These are phyloP conservation scores for Wilcoxina mikolae DNA, from an alignment of 495 filamentous ascomycete genomes.

Conservation along the genomic window DNA sequence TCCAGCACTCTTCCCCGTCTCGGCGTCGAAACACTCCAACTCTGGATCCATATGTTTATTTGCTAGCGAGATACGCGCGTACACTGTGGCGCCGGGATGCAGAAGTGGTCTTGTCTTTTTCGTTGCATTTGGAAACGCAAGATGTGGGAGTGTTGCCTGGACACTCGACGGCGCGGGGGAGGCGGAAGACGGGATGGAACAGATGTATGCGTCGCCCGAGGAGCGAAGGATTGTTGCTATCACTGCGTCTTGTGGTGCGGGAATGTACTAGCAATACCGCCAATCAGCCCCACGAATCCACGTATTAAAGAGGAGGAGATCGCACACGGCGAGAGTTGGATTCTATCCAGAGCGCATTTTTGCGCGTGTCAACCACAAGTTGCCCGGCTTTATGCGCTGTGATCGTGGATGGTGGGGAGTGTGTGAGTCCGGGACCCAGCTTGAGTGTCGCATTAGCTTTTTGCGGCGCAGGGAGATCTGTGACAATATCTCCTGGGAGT, in stretches of 20 bases:
- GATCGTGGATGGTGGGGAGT: constrained; percentile 54
- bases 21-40: constrained; percentile 69
- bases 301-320: constrained; percentile 1
- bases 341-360: constrained; percentile 70
- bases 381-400: constrained; percentile 65
- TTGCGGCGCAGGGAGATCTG: constrained; percentile 46
- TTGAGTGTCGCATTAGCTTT: constrained; percentile 54
- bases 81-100: constrained; percentile 58
- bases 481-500: constrained; percentile 66
- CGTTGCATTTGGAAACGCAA: constrained; percentile 79
- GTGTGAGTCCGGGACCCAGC: constrained; percentile 70
- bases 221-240: constrained; percentile 70
- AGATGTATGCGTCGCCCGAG: constrained; percentile 60
- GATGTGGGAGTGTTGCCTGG: constrained; percentile 61
- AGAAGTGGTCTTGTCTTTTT: constrained; percentile 83
- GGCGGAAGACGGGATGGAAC: constrained; percentile 39
- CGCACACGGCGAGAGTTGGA: constrained; percentile 48
- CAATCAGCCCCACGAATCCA: background rate
- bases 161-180: constrained; percentile 50
- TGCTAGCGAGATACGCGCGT: constrained; percentile 62
- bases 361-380: constrained; percentile 56
- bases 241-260: constrained; percentile 61
- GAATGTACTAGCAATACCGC: constrained; percentile 48
- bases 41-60: constrained; percentile 76
- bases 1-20: constrained; percentile 79